Percentiles rank a stretch among this genome's conserved stretches.
Conservation (phyloP, 169 alveolate species). For the Eimeria acervulina region DNA sequence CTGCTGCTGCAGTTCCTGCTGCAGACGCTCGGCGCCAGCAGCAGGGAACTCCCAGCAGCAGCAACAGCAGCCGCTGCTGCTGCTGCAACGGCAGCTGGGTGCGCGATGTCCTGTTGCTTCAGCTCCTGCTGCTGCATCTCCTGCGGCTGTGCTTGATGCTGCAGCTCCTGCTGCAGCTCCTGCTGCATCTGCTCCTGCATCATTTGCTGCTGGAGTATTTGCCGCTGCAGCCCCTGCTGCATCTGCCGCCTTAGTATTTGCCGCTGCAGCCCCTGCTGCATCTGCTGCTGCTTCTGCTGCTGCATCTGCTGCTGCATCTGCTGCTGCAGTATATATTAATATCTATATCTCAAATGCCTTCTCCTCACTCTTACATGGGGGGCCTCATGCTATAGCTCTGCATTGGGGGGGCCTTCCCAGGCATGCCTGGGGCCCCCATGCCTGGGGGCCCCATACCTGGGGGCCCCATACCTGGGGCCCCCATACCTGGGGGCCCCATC, state of each 20-base stretch:
- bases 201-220: neutral
- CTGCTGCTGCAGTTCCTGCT: no score
- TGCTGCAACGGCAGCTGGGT: no score
- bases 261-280: neutral
- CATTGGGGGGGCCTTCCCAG: neutral
- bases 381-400: conserved; percentile 30
- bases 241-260: no score
- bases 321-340: no score
- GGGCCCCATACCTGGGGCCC: conserved; percentile 10
- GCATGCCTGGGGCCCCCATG: conserved; percentile 15
- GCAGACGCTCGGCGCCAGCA: no score
- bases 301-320: neutral
- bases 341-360: neutral
- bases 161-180: no score
- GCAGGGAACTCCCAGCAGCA: no score
- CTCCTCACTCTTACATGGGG: no score
- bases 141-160: neutral
- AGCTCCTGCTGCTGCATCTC: conserved; percentile 12
- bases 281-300: conserved; percentile 21
- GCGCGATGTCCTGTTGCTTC: neutral
- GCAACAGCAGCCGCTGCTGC: no score
- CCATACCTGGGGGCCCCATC: conserved; percentile 63
- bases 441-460: conserved; percentile 47
- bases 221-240: neutral
- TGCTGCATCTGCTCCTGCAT: no score